Evolutionary conservation across 768 basidiomycete species (phyloP), one percentile per base, ranked within the genome.

Genomic region (Lactifluus volemus): DNA sequence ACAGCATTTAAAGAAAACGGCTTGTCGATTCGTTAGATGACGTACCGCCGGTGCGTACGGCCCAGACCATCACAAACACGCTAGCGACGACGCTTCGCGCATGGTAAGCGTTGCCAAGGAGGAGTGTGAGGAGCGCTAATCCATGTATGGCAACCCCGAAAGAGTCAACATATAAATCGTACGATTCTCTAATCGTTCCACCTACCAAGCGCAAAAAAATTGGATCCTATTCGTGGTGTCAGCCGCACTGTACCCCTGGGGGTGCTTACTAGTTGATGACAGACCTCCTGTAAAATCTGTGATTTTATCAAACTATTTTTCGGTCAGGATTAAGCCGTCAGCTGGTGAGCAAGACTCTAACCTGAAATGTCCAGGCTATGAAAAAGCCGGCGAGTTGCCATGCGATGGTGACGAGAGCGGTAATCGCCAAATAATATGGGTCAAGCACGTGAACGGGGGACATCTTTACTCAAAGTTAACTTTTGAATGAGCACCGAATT

Each of bases 41-140:
- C 41, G 17, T 29, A 79, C 82, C 80, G 47, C 80, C 81, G 17
- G 86, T 77, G 38, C 85, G 72, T 12, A 76, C 70, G 0, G 85
- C 81, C 86, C 86, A 89, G 8, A 84, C 60, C 82, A 88, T 85
- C 29, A 84, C 79, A n/a, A 86, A 69, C 12, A 84, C 74, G 53
- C 76, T 80, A 14, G 76, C 77, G 47, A 83, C 77, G 36, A 85
- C 72, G 68, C 84, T 85, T 32, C 85, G 75, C 8, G 81, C 75
- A 72, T 82, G 76, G 67, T 79, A 84, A 5, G 82, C 83, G 56
- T 80, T 79, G n/a, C 84, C 84, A 55, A 80, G 72, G 21, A 83
- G 71, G n/a, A 86, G 72, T 0, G 85, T 85, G 42, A 86, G 70
- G 29, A 87, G 72, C 2, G 85, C 84, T 83, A 57, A 14, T 38